Evolutionary conservation across 2,329 filamentous ascomycete genomes (phyloP).

Genomic region (Trichoderma atrobrunneum): DNA sequence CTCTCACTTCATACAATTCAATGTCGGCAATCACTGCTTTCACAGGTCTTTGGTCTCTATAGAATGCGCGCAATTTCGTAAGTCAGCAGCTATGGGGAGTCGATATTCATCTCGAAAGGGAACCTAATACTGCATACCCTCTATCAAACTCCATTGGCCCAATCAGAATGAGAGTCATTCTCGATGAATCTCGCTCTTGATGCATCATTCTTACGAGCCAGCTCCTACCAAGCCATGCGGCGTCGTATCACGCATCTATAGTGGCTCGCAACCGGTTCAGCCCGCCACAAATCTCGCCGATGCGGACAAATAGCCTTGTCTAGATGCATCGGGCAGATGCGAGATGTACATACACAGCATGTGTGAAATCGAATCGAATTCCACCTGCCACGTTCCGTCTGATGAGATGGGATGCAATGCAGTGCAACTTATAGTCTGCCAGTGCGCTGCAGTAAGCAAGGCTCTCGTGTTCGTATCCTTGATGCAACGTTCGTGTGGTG

Average conservation of each 20-base stretch:
- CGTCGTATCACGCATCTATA: neutral
- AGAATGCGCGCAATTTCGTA: neutral
- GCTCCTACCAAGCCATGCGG: neutral
- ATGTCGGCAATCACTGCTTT: too few species aligned
- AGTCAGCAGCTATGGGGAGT: neutral
- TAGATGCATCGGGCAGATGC: neutral
- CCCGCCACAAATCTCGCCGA: neutral
- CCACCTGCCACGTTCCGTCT: neutral
- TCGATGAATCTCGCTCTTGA: neutral
- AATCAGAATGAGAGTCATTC: neutral
- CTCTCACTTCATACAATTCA: neutral
- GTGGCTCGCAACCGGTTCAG: neutral
- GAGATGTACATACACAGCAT: neutral
- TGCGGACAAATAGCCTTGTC: neutral
- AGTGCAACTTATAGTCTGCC: neutral
- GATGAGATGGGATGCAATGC: neutral
- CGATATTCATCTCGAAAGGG: neutral
- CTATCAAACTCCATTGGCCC: neutral
- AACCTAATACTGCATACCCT: neutral
- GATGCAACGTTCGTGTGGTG: neutral
- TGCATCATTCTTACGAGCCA: neutral
- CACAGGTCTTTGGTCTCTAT: neutral
- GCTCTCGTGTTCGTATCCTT: conserved; percentile 6
- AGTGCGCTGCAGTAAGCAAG: neutral
- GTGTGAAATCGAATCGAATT: neutral